A percentile compares a stretch with the other conserved stretches of the same genome.
Conservation (phyloP, 2,329 filamentous ascomycete species). For the Fusarium graminum region DNA sequence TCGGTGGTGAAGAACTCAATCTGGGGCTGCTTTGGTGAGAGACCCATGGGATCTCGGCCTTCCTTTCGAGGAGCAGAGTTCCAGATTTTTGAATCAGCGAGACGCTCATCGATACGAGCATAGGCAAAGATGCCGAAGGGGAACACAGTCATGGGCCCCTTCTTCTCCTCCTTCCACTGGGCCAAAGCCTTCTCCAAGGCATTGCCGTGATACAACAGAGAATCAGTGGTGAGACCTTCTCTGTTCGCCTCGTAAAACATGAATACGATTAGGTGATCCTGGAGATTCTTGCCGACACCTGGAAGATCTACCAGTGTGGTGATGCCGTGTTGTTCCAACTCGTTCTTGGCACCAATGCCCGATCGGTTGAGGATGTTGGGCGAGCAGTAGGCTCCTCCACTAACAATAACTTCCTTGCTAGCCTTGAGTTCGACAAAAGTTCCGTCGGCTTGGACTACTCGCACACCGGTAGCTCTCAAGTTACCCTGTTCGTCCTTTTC, state of each 20-base stretch:
- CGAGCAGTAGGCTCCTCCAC: conserved; percentile 64
- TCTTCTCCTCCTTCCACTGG: conserved; percentile 69
- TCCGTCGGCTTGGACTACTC: conserved; percentile 58
- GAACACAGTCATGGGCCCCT: conserved; percentile 70
- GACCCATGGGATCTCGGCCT: conserved; percentile 73
- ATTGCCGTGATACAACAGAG: conserved; percentile 65
- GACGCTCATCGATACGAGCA: conserved; percentile 70
- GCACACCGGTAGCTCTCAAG: conserved; percentile 61
- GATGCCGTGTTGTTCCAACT: conserved; percentile 59
- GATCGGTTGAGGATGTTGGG: conserved; percentile 66
- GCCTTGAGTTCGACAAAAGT: conserved; percentile 54
- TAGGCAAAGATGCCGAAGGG: conserved; percentile 74
- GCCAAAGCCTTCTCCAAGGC: conserved; percentile 64
- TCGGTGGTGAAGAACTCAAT: conserved; percentile 74
- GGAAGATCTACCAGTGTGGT: conserved; percentile 58
- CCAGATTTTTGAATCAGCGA: conserved; percentile 68
- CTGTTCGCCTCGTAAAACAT: conserved; percentile 71
- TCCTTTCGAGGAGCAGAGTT: conserved; percentile 59
- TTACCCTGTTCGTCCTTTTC: conserved; percentile 52
- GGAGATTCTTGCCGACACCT: conserved; percentile 65
- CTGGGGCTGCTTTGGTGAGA: conserved; percentile 68
- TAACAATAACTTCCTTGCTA: conserved; percentile 58
- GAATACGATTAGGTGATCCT: conserved; percentile 67
- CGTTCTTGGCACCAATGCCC: conserved; percentile 62
- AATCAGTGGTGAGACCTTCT: conserved; percentile 66